phyloP scores from a whole-genome alignment of 148 eudicot species.

The Bassia scoparia region DNA sequence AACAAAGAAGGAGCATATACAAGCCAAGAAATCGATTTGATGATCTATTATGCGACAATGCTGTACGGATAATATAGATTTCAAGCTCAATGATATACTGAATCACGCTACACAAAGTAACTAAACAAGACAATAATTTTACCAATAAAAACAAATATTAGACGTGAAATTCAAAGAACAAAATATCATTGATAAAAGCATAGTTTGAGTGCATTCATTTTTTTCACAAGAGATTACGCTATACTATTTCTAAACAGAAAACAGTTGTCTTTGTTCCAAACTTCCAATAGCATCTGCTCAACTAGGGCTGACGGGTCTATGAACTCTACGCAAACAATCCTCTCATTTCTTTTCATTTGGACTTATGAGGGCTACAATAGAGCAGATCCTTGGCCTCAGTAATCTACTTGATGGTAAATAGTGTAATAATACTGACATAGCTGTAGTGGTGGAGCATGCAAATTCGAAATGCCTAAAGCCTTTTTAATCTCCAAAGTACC shows the following conservation, averaged over 20 bases:
- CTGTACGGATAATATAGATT: too few relatives aligned
- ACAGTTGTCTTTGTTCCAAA: background rate
- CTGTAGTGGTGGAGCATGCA: slow-evolving; percentile 46
- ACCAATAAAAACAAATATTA: too few relatives aligned
- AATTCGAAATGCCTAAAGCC: slow-evolving; percentile 54
- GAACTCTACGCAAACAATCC: slow-evolving; percentile 47
- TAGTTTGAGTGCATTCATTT: too few relatives aligned
- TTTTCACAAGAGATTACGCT: too few relatives aligned
- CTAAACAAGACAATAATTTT: too few relatives aligned
- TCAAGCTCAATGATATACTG: too few relatives aligned
- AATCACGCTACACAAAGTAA: too few relatives aligned
- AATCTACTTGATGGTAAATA: slow-evolving; percentile 55
- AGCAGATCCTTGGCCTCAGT: slow-evolving; percentile 80
- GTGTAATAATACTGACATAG: slow-evolving; percentile 52
- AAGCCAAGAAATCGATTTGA: slow-evolving; percentile 81
- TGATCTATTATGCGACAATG: too few relatives aligned
- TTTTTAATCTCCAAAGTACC: slow-evolving; percentile 61
- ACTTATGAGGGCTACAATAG: slow-evolving; percentile 59
- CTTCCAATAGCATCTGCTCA: background rate
- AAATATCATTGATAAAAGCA: too few relatives aligned
- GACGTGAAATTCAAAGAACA: too few relatives aligned
- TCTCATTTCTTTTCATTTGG: slow-evolving; percentile 46
- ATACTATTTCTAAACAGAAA: background rate
- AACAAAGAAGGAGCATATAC: slow-evolving; percentile 78
- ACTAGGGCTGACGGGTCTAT: background rate